Conservation (phyloP, 2,329 filamentous ascomycete genomes). For the Chaetomium sp. region DNA sequence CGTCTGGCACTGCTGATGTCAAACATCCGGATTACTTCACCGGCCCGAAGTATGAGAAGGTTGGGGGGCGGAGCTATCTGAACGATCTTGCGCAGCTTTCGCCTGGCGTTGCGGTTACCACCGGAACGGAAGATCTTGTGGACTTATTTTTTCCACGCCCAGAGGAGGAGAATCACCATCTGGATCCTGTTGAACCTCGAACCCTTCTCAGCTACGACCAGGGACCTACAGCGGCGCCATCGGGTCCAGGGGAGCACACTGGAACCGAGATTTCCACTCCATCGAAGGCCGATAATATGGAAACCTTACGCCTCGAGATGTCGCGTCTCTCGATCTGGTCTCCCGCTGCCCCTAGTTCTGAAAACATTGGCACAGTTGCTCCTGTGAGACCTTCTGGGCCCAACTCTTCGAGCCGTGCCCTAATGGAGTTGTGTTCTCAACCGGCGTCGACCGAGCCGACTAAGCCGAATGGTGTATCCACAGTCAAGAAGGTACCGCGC, state of each 20-base stretch:
- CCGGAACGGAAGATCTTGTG: constrained; percentile 3
- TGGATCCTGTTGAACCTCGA: background rate
- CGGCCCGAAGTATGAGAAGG: constrained; percentile 12
- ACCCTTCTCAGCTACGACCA: background rate
- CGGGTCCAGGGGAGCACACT: too few species aligned
- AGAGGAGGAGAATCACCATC: background rate
- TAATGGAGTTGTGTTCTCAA: background rate
- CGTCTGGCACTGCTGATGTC: background rate
- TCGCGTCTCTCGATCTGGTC: constrained; percentile 6
- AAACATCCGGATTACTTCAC: constrained; percentile 13
- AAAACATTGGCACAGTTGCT: background rate
- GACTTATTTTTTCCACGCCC: constrained; percentile 9
- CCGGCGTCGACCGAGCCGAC: background rate
- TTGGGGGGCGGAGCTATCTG: constrained; percentile 8
- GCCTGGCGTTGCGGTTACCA: constrained; percentile 2
- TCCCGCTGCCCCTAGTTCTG: background rate
- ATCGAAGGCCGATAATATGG: background rate
- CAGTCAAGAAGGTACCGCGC: too few species aligned
- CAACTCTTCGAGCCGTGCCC: background rate
- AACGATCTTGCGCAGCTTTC: constrained; percentile 12
- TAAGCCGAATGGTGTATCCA: background rate
- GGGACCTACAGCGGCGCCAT: too few species aligned
- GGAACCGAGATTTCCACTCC: background rate
- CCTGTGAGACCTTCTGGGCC: too few species aligned
- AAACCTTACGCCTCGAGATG: background rate